Base-by-base conservation (phyloP, 768 basidiomycete species). In the Podaxis rugospora region DNA sequence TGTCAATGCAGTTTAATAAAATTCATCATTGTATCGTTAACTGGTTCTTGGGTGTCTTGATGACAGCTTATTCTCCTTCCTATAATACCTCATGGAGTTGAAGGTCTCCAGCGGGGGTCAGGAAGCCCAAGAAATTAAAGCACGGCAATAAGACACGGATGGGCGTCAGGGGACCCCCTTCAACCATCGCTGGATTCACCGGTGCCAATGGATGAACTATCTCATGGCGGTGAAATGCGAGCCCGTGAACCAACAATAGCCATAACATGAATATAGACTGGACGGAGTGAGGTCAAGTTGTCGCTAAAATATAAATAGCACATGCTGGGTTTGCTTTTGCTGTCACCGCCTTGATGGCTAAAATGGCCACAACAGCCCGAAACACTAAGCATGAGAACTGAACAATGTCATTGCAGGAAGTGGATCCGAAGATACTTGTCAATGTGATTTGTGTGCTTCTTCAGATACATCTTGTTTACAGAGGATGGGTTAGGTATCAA, bases 351-450 rank as follows among this genome's bases (percentile, higher is more conserved):
- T 16, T 55, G 52, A 61, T 60, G 42, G 28, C 6, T 7, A 32
- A 32, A 32, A 35, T 60, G 40, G 23, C 27, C 27, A 46, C 21
- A 35, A 18, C 16, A 42, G n/a, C 44, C 46, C 55, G 59, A 61
- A 61, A 60, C 59, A 54, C 59, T 21, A 53, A 51, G 35, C 59
- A 36, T 61, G 59, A 9, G 59, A 61, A 61, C 44, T 16, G n/a
- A 13, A 37, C 27, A 13, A 50, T 59, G 40, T 53, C 23, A 37
- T 4, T 16, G 1, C 6, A 39, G 27, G 46, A 51, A 46, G 59
- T 23, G 37, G 36, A 42, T 51, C 28, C 32, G 35, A 37, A 51
- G 59, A 54, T 55, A 37, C 52, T 55, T 54, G 59, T 54, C 59
- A 54, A 35, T 32, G 14, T 16, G 35, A 14, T 55, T 13, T 14